Evolutionary conservation across 75 land plant species (phyloP).

Genomic region (Selaginella moellendorffii): DNA sequence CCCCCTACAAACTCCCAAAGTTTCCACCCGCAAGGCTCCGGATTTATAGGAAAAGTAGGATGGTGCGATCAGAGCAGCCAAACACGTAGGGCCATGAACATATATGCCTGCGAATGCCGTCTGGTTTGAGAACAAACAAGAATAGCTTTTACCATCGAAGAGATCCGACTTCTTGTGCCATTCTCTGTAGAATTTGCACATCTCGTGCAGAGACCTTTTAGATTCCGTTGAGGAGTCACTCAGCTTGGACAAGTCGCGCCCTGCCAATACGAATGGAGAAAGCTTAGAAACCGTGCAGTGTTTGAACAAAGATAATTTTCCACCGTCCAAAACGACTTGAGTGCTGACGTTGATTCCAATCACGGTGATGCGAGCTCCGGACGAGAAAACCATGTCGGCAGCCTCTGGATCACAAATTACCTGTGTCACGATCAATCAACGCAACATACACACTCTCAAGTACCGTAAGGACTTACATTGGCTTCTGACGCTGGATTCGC

Average conservation of each 20-base stretch:
- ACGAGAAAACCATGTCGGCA: constrained; percentile 83
- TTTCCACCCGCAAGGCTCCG: constrained; percentile 92
- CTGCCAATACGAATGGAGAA: constrained; percentile 27
- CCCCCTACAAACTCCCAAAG: constrained; percentile 76
- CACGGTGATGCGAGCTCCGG: constrained; percentile 68
- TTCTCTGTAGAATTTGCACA: constrained; percentile 74
- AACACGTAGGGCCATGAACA: constrained; percentile 89
- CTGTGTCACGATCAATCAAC: no score
- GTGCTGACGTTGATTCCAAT: constrained; percentile 91
- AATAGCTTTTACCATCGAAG: constrained; percentile 69
- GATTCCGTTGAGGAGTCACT: constrained; percentile 49
- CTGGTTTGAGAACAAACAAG: no score
- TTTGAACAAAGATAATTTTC: background rate
- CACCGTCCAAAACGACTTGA: constrained; percentile 72
- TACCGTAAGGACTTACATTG: constrained; percentile 66
- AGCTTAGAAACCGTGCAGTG: background rate
- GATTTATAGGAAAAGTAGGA: constrained; percentile 65
- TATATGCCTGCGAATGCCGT: constrained; percentile 91
- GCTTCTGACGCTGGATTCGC: constrained; percentile 99
- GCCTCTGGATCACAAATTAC: constrained; percentile 95
- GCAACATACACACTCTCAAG: no score
- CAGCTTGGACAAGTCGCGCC: constrained; percentile 44
- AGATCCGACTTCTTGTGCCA: constrained; percentile 77
- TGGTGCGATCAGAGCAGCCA: constrained; percentile 68
- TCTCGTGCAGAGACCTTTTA: constrained; percentile 45